phyloP scores from a whole-genome alignment of 2,329 filamentous ascomycete genomes.

The Phyllosticta ampelicida region DNA sequence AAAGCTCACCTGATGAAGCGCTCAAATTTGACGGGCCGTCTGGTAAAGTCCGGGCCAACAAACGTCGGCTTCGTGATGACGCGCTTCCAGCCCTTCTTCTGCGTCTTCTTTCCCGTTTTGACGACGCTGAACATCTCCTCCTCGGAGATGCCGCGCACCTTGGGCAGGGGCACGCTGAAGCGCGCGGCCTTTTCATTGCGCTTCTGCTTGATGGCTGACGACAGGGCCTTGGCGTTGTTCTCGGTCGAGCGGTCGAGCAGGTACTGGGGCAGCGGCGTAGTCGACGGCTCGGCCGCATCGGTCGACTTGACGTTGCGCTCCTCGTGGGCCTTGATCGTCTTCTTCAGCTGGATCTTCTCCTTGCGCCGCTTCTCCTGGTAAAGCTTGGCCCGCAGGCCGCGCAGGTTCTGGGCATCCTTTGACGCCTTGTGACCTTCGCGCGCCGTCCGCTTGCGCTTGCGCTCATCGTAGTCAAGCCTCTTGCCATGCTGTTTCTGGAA shows the following conservation, averaged over 20 bases:
- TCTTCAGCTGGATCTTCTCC: conserved; percentile 57
- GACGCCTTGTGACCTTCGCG: conserved; percentile 83
- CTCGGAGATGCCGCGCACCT: conserved; percentile 86
- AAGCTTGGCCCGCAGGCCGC: conserved; percentile 83
- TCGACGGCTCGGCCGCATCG: conserved; percentile 65
- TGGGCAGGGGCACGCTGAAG: conserved; percentile 84
- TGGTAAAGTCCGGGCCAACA: conserved; percentile 82
- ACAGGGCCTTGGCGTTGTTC: conserved; percentile 63
- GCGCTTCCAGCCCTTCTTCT: conserved; percentile 70
- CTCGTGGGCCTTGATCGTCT: conserved; percentile 71
- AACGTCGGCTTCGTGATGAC: conserved; percentile 73
- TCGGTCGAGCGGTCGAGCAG: conserved; percentile 73
- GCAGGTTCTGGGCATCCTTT: conserved; percentile 84
- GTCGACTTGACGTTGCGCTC: conserved; percentile 88
- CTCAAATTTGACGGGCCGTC: conserved; percentile 70
- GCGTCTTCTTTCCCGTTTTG: conserved; percentile 88
- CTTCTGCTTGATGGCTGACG: conserved; percentile 90
- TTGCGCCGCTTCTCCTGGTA: conserved; percentile 87
- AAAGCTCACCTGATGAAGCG: conserved; percentile 48
- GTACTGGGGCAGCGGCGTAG: conserved; percentile 80
- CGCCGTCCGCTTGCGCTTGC: conserved; percentile 72
- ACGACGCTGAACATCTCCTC: conserved; percentile 98
- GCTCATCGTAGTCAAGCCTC: conserved; percentile 75
- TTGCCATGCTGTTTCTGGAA: conserved; percentile 52
- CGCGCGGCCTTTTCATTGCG: conserved; percentile 79